These are phyloP conservation scores for Dothistroma septosporum DNA, from an alignment of 2,329 filamentous ascomycete genomes.

Conservation along the genomic window DNA sequence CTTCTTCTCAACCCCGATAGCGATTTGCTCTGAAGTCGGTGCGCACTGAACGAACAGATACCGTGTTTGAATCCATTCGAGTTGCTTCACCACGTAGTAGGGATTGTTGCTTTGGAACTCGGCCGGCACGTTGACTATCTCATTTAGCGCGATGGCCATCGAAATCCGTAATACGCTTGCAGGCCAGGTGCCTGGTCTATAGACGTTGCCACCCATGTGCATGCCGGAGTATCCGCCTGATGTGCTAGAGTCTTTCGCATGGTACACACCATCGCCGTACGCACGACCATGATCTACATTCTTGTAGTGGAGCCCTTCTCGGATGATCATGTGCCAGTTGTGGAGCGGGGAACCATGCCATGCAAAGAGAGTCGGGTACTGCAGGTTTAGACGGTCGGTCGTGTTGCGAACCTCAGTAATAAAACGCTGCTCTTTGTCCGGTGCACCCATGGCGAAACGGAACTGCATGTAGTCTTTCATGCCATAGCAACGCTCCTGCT, in stretches of 20 bases:
- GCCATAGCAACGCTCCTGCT: slow-evolving; percentile 52
- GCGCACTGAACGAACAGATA: slow-evolving; percentile 65
- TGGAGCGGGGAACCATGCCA: slow-evolving; percentile 74
- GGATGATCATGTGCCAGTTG: slow-evolving; percentile 90
- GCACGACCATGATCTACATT: slow-evolving; percentile 61
- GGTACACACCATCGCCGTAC: slow-evolving; percentile 77
- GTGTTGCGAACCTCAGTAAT: slow-evolving; percentile 55
- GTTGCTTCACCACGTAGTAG: slow-evolving; percentile 67
- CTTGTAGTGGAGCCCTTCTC: slow-evolving; percentile 73
- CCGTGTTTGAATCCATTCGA: slow-evolving; percentile 86
- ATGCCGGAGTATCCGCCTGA: slow-evolving; percentile 52
- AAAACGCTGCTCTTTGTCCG: slow-evolving; percentile 79
- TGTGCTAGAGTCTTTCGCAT: slow-evolving; percentile 57
- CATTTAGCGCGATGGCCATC: slow-evolving; percentile 67
- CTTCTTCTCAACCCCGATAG: slow-evolving; percentile 20
- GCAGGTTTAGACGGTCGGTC: slow-evolving; percentile 37
- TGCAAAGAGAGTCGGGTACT: slow-evolving; percentile 70
- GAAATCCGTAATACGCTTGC: slow-evolving; percentile 60
- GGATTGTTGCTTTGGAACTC: slow-evolving; percentile 56
- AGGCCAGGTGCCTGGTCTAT: slow-evolving; percentile 51
- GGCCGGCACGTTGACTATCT: slow-evolving; percentile 70
- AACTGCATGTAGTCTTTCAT: slow-evolving; percentile 73
- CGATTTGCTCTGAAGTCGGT: slow-evolving; percentile 15
- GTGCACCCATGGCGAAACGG: slow-evolving; percentile 79
- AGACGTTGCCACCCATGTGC: background rate